Percentiles rank a stretch among this genome's conserved stretches.
phyloP scores from a whole-genome alignment of 495 filamentous ascomycete genomes.

The Parathielavia hyrcaniae region DNA sequence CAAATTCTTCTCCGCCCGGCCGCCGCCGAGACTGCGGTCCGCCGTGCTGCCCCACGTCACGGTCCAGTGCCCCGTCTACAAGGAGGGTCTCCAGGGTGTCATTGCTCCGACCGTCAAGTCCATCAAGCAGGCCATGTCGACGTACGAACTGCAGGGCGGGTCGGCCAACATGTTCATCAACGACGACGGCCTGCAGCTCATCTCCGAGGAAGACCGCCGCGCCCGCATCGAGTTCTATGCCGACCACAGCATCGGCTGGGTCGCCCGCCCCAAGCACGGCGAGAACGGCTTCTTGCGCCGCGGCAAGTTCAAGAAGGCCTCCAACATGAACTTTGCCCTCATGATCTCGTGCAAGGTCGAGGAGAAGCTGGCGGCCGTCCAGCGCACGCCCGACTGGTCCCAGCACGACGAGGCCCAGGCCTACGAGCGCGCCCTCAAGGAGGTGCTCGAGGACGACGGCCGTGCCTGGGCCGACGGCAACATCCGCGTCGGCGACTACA shows the following conservation, averaged over 20 bases:
- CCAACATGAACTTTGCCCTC: slow-evolving; percentile 79
- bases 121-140: slow-evolving; percentile 67
- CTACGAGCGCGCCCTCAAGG: slow-evolving; percentile 60
- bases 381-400: slow-evolving; percentile 56
- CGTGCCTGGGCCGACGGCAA: slow-evolving; percentile 76
- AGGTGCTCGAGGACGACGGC: slow-evolving; percentile 63
- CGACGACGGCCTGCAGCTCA: slow-evolving; percentile 69
- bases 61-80: slow-evolving; percentile 68
- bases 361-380: slow-evolving; percentile 53
- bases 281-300: slow-evolving; percentile 56
- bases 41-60: slow-evolving; percentile 58
- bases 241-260: slow-evolving; percentile 76
- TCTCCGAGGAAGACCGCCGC: slow-evolving; percentile 57
- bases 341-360: slow-evolving; percentile 71
- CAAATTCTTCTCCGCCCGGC: slow-evolving; percentile 67
- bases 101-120: slow-evolving; percentile 64
- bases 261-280: slow-evolving; percentile 60
- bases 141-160: slow-evolving; percentile 73
- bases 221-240: slow-evolving; percentile 62
- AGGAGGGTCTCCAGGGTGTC: slow-evolving; percentile 59
- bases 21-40: slow-evolving; percentile 52
- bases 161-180: slow-evolving; percentile 78
- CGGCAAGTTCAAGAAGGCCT: slow-evolving; percentile 70
- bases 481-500: slow-evolving; percentile 74
- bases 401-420: slow-evolving; percentile 64